These are phyloP conservation scores for Phytophthora sp. DNA, from an alignment of 352 stramenopile genomes.

Conservation along the genomic window DNA sequence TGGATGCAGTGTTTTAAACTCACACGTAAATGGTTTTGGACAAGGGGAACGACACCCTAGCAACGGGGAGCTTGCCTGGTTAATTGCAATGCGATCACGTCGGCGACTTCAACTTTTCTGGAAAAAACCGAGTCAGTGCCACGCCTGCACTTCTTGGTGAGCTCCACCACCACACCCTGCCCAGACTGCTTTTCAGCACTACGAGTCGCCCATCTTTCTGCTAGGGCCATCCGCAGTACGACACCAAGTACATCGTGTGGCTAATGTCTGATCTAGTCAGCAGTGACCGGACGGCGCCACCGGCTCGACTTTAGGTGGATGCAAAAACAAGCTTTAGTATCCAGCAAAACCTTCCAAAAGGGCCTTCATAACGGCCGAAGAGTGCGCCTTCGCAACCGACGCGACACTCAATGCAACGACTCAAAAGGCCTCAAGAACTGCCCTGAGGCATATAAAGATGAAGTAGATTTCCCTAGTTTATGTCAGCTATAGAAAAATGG, in stretches of 20 bases:
- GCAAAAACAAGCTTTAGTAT: conserved; percentile 16
- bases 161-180: neutral
- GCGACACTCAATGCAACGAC: too few species aligned
- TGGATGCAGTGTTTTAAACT: too few species aligned
- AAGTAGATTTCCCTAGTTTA: neutral
- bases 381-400: conserved; percentile 12
- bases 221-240: neutral
- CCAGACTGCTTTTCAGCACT: conserved; percentile 7
- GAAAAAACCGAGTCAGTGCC: too few species aligned
- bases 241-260: conserved; percentile 2
- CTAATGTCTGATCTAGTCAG: conserved; percentile 15
- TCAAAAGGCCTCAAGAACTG: neutral
- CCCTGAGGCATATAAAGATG: neutral
- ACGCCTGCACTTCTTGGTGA: conserved; percentile 8
- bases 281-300: neutral
- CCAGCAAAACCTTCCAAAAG: neutral
- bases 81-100: too few species aligned
- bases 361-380: conserved; percentile 16
- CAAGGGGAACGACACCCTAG: too few species aligned
- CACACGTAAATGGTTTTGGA: too few species aligned
- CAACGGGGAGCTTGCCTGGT: too few species aligned
- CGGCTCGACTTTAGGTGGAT: conserved; percentile 12
- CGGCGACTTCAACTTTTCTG: too few species aligned
- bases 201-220: conserved; percentile 12
- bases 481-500: neutral